These are phyloP conservation scores for Ogataea allantospora DNA, from an alignment of 805 yeast species.

Conservation along the genomic window DNA sequence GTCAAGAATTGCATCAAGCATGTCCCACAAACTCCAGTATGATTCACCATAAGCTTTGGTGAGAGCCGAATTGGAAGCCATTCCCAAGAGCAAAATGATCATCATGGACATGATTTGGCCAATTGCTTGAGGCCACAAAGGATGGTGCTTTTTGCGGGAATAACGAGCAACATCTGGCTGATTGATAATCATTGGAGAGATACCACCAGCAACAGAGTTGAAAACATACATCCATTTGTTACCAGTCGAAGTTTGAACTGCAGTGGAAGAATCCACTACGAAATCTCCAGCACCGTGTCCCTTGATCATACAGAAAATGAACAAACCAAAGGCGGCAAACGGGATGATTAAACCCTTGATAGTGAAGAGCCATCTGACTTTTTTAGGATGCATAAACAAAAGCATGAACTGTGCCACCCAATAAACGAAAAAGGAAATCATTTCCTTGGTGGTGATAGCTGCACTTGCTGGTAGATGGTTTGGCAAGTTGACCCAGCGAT, in stretches of 20 bases:
- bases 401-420: slow-evolving; percentile 24
- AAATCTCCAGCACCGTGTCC: slow-evolving; percentile 22
- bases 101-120: slow-evolving; percentile 22
- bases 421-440: slow-evolving; percentile 21
- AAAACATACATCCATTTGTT: slow-evolving; percentile 21
- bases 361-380: slow-evolving; percentile 21
- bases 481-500: slow-evolving; percentile 20
- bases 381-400: slow-evolving; percentile 21
- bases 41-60: slow-evolving; percentile 22
- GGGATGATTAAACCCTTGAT: slow-evolving; percentile 22
- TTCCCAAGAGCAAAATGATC: slow-evolving; percentile 17
- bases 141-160: slow-evolving; percentile 17
- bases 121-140: slow-evolving; percentile 18
- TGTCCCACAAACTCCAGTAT: slow-evolving; percentile 33
- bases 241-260: slow-evolving; percentile 10
- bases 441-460: slow-evolving; percentile 16
- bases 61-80: slow-evolving; percentile 20
- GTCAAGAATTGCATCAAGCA: slow-evolving; percentile 29
- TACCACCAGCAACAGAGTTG: slow-evolving; percentile 26
- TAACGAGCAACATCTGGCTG: slow-evolving; percentile 32
- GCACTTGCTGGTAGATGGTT: slow-evolving; percentile 22
- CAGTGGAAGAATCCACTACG: slow-evolving; percentile 14
- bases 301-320: slow-evolving; percentile 21
- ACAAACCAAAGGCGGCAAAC: slow-evolving; percentile 22
- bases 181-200: slow-evolving; percentile 30